Evolutionary conservation across 345 rosid genomes (phyloP), one percentile per base, ranked within the genome.

Genomic region (Alliaria petiolata): DNA sequence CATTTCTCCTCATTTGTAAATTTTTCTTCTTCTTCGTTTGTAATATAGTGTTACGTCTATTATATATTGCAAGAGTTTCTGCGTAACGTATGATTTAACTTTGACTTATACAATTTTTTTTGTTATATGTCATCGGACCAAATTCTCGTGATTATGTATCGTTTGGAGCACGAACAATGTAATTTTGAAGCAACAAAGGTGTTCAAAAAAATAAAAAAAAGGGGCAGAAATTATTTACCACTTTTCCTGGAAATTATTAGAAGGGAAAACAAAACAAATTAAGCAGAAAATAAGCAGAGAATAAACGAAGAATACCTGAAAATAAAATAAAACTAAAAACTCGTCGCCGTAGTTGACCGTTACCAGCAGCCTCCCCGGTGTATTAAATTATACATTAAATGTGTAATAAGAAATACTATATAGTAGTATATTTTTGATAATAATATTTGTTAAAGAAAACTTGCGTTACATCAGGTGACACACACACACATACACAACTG

Each of bases 301-400:
- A 60, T n/a, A 61, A 46, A 62, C 45, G 44, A 62, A 51, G 6
- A 19, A 71, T 33, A 71, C 47, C 54, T 62, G 54, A n/a, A 40
- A 56, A 58, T 3, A 34, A 26, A 10, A 0, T 58, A 58, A 47
- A 58, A 44, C 1, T 0, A 33, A 19, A 7, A 45, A 45, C 39
- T 74, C 54, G 72, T 66, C 62, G 72, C 67, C 67, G 67, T 66
- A 49, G 67, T 74, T 74, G 78, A 74, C 78, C 78, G 66, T 58
- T 20, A 39, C 38, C 51, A 72, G n/a, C n/a, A n/a, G 5, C 42
- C n/a, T 35, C 40, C 31, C 31, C 49, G 22, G 63, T 45, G 22
- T 25, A 44, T 11, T 8, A n/a, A 53, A n/a, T 28, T 53, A 28
- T 53, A 53, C 38, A 14, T 28, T 40, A n/a, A 33, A 65, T n/a